A percentile compares a stretch with the other conserved stretches of the same genome.
Conservation (phyloP, 2,329 filamentous ascomycete genomes). For the Phaeosphaeriaceae sp. region DNA sequence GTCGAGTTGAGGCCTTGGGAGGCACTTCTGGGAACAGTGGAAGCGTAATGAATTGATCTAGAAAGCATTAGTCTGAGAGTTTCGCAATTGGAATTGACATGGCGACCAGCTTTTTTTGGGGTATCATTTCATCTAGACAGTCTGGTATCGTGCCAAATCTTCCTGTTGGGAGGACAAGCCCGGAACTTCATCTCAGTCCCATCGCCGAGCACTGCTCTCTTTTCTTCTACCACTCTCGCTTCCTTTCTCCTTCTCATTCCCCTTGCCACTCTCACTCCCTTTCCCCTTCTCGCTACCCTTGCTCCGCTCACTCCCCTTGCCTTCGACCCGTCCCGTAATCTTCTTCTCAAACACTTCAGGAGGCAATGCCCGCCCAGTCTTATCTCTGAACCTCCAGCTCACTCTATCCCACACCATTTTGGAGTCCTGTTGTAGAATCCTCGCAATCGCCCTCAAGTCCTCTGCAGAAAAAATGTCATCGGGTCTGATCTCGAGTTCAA, state of each 20-base stretch:
- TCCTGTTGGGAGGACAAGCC: too few relatives aligned
- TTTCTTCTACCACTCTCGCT: too few relatives aligned
- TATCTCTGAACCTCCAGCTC: constrained; percentile 56
- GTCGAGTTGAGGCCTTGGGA: constrained; percentile 44
- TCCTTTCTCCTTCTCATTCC: background rate
- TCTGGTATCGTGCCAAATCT: too few relatives aligned
- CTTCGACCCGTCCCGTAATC: constrained; percentile 36
- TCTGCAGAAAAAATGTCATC: constrained; percentile 35
- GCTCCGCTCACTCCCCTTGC: constrained; percentile 2
- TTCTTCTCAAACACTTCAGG: constrained; percentile 53
- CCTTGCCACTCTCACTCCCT: background rate
- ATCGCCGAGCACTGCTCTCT: too few relatives aligned
- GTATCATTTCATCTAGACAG: background rate
- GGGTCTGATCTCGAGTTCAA: constrained; percentile 30
- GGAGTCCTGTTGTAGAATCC: constrained; percentile 53
- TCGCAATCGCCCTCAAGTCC: constrained; percentile 51
- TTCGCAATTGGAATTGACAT: too few relatives aligned
- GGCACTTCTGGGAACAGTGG: constrained; percentile 36
- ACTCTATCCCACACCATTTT: constrained; percentile 55
- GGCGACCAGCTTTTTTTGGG: background rate
- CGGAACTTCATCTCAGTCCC: too few relatives aligned
- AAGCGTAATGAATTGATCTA: background rate
- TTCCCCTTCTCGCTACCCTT: background rate
- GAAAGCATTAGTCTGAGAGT: too few relatives aligned
- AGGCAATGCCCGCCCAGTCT: constrained; percentile 55